phyloP scores from a whole-genome alignment of 176 grass and related monocot species.

The Raddia distichophylla region DNA sequence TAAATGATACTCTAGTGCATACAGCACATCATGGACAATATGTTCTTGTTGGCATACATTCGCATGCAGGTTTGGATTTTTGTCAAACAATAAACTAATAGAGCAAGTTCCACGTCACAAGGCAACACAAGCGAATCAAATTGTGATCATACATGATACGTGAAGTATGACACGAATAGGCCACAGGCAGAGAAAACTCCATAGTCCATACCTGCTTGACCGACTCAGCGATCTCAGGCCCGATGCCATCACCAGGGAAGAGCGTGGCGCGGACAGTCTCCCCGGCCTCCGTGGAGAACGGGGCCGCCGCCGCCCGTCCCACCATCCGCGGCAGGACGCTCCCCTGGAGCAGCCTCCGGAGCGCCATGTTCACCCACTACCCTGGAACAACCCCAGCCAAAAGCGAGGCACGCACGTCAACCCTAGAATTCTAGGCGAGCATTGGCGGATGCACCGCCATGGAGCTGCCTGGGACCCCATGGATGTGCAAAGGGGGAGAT shows the following conservation, averaged over 20 bases:
- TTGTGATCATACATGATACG: neutral
- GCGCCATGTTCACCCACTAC: slow-evolving; percentile 51
- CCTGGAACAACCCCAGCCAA: slow-evolving; percentile 18
- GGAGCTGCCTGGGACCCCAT: no score
- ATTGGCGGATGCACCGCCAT: no score
- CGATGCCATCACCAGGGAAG: slow-evolving; percentile 94
- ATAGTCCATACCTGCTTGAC: slow-evolving; percentile 72
- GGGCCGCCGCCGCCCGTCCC: slow-evolving; percentile 23
- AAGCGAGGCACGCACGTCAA: slow-evolving; percentile 27
- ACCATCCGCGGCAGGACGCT: slow-evolving; percentile 48
- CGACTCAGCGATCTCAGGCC: slow-evolving; percentile 89
- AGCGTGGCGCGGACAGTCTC: slow-evolving; percentile 74
- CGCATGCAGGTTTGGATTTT: neutral
- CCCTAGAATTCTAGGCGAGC: slow-evolving; percentile 4
- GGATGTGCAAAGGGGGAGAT: no score
- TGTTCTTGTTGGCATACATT: neutral
- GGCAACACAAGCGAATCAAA: neutral
- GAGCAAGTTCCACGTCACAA: neutral
- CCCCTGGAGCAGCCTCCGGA: slow-evolving; percentile 59
- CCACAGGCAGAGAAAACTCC: neutral
- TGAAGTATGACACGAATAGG: slow-evolving; percentile 5
- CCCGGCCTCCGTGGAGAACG: slow-evolving; percentile 49
- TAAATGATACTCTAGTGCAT: neutral
- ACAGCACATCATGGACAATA: neutral
- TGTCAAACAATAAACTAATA: neutral